Base-by-base conservation (phyloP, 805 yeast genomes). In the Nakazawaea holstii region DNA sequence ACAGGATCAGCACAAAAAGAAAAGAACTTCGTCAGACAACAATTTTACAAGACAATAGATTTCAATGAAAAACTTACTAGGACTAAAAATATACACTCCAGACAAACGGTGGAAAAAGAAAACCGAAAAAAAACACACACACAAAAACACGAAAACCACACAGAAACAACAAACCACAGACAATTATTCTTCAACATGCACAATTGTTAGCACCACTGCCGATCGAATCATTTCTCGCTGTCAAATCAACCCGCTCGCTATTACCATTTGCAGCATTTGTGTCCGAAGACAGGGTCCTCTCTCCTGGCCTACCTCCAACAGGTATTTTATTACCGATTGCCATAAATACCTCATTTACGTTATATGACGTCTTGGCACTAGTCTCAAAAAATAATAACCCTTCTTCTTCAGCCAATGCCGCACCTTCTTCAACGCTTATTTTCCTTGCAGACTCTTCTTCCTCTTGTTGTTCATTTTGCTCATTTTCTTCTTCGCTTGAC, bases 241-340 rank as follows among this genome's bases (percentile, higher is more conserved):
- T 66, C 45, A 69, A 57, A 54, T 69, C 73, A 40, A 69, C 61
- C 57, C 73, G 62, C 43, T 57, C 62, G 32, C 43, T 49, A 36
- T 46, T 52, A 14, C 47, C 41, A 4, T 49, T 43, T 4, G 48
- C 52, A 10, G 44, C 26, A 13, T 49, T 47, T 5, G 49, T 49
- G 10, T 46, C 41, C 24, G 24, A 20, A 20, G 24, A 20, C 24
- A 20, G 24, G 24, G 24, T 20, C 24, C 24, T 20, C 5, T 20
- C 24, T 20, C 24, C 24, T 20, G 24, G 24, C 24, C 24, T 49
- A 35, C 52, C 52, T 52, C 59, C 42, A 49, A 57, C 53, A 50
- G 97, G 96, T 47, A 92, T 86, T 68, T 85, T 84, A 50, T 82
- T 80, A 40, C 97, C 99, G 54, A 92, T 87, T 13, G 88, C 92